These are phyloP conservation scores for Asterophora parasitica DNA, from an alignment of 768 basidiomycete species.

Conservation along the genomic window DNA sequence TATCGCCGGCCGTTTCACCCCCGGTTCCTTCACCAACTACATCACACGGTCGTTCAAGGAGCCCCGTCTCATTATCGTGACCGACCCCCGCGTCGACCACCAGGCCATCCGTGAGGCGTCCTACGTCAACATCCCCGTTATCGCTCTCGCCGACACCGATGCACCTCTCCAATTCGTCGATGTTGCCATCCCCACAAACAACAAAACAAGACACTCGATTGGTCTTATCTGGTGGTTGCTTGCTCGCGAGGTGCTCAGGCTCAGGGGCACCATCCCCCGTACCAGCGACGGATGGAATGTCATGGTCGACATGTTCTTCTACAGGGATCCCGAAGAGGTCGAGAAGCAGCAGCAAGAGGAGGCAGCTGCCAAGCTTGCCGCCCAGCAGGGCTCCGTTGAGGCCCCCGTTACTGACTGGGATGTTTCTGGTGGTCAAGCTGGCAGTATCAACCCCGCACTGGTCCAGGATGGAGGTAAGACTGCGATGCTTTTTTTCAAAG, in stretches of 20 bases:
- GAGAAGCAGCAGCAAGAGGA: constrained; percentile 97
- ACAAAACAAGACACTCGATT: constrained; percentile 97
- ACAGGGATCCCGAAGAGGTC: constrained; percentile 98
- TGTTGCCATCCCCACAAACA: constrained; percentile 98
- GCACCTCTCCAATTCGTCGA: constrained; percentile 97
- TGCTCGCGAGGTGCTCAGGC: constrained; percentile 93
- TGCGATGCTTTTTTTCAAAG: constrained; percentile 16
- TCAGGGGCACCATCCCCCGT: constrained; percentile 90
- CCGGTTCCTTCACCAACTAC: constrained; percentile 99
- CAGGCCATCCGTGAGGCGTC: constrained; percentile 99
- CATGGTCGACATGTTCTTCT: constrained; percentile 99
- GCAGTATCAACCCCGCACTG: constrained; percentile 73
- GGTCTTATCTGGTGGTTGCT: constrained; percentile 98
- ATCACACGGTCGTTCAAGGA: constrained; percentile 99
- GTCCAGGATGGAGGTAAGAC: constrained; percentile 53
- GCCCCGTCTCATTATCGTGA: constrained; percentile 96
- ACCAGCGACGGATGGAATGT: constrained; percentile 93
- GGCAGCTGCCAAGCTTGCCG: constrained; percentile 77
- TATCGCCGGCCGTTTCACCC: constrained; percentile 98
- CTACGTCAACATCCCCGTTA: constrained; percentile 99
- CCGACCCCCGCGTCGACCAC: constrained; percentile 99
- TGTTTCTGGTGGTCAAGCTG: constrained; percentile 60
- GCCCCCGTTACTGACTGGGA: constrained; percentile 67
- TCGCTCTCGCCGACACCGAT: constrained; percentile 98
- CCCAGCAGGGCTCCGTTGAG: constrained; percentile 49